A percentile compares a stretch with the other conserved stretches of the same genome.
Evolutionary conservation across 208 protist genomes (phyloP).

Genomic region (Kentomonas sorsogonicus): DNA sequence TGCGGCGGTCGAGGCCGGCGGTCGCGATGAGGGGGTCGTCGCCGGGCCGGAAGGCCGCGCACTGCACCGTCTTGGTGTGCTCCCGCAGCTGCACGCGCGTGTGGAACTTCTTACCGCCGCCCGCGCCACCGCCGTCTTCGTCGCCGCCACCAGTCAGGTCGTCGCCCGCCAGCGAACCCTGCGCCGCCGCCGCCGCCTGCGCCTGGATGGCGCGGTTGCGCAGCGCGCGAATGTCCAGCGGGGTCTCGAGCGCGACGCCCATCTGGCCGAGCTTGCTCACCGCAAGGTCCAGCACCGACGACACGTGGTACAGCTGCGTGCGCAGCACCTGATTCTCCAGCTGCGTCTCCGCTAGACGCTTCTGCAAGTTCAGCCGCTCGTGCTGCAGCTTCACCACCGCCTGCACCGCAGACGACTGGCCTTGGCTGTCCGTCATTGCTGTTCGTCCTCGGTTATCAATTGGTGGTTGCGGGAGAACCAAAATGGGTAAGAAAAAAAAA

Average conservation of each 20-base stretch:
- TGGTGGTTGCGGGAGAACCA: too few species aligned
- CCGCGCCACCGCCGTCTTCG: slow-evolving; percentile 1
- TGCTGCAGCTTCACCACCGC: slow-evolving; percentile 52
- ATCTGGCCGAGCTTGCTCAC: slow-evolving; percentile 73
- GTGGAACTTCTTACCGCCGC: slow-evolving; percentile 46
- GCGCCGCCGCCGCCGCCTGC: slow-evolving; percentile 22
- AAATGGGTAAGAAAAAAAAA: too few species aligned
- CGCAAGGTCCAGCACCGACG: slow-evolving; percentile 74
- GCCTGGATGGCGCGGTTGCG: slow-evolving; percentile 44
- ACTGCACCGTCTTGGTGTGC: slow-evolving; percentile 80
- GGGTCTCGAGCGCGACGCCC: slow-evolving; percentile 70
- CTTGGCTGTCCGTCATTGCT: slow-evolving; percentile 7
- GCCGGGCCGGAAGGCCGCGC: slow-evolving; percentile 65
- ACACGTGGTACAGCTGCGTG: slow-evolving; percentile 74
- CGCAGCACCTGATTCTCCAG: slow-evolving; percentile 77
- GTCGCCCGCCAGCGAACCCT: slow-evolving; percentile 12
- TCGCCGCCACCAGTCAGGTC: neutral
- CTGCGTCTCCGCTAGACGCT: slow-evolving; percentile 57
- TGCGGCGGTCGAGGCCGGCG: slow-evolving; percentile 68
- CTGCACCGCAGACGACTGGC: slow-evolving; percentile 21
- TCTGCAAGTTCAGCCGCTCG: slow-evolving; percentile 66
- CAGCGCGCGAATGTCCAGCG: slow-evolving; percentile 70
- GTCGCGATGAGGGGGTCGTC: slow-evolving; percentile 61
- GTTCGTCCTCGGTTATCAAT: too few species aligned
- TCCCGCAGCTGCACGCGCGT: slow-evolving; percentile 55